A percentile compares a stretch with the other conserved stretches of the same genome.
Evolutionary conservation across 2,329 filamentous ascomycete species (phyloP).

Genomic region (Aspergillus quadrilineatus): DNA sequence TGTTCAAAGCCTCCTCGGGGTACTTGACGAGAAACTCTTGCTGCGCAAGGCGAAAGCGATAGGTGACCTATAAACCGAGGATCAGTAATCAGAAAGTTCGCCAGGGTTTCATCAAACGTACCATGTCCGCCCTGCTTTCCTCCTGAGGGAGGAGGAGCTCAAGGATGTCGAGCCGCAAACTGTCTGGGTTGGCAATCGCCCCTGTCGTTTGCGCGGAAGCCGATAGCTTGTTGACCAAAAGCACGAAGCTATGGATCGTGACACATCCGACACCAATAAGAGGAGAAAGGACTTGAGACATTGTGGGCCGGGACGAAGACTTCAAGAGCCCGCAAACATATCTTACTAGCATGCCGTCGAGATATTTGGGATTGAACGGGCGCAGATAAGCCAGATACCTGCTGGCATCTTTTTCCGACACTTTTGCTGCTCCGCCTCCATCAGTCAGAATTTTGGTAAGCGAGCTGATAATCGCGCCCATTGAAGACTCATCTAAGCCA

Average conservation of each 20-base stretch:
- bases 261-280: constrained; percentile 49
- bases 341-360: constrained; percentile 43
- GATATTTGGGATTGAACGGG: constrained; percentile 44
- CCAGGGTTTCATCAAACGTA: constrained; percentile 18
- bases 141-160: constrained; percentile 32
- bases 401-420: constrained; percentile 38
- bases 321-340: constrained; percentile 44
- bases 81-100: not conserved
- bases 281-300: constrained; percentile 37
- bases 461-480: constrained; percentile 44
- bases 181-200: constrained; percentile 27
- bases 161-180: constrained; percentile 32
- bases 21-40: constrained; percentile 41
- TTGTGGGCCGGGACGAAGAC: constrained; percentile 32
- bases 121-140: constrained; percentile 30
- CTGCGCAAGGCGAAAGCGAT: constrained; percentile 41
- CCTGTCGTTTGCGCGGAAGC: constrained; percentile 22
- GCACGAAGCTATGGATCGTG: constrained; percentile 42
- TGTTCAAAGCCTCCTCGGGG: constrained; percentile 32
- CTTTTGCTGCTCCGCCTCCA: constrained; percentile 26
- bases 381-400: constrained; percentile 45
- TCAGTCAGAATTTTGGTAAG: constrained; percentile 41
- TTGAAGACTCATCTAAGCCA: constrained; percentile 47
- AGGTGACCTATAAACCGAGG: constrained; percentile 30
- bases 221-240: constrained; percentile 35